Percentiles rank a stretch among this genome's conserved stretches.
phyloP scores from a whole-genome alignment of 169 alveolate genomes.

The Cryptosporidium bovis region DNA sequence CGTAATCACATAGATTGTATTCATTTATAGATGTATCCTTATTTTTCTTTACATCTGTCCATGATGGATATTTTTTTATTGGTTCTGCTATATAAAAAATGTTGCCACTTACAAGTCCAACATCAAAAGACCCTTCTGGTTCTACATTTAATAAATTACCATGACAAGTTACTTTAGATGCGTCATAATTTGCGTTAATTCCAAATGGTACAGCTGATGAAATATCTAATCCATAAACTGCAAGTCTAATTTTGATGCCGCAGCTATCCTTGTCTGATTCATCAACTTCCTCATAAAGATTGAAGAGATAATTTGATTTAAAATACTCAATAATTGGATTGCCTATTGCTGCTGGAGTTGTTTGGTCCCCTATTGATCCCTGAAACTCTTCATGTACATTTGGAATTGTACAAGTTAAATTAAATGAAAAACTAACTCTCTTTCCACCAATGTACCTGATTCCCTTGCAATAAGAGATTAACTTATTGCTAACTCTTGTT shows the following conservation, averaged over 20 bases:
- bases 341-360: not conserved
- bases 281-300: conserved; percentile 12
- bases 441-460: conserved; percentile 9
- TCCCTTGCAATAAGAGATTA: conserved; percentile 16
- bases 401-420: conserved; percentile 19
- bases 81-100: conserved; percentile 55
- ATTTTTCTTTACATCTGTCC: conserved; percentile 38
- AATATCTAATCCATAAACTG: conserved; percentile 3
- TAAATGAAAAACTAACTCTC: conserved; percentile 11
- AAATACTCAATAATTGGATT: conserved; percentile 16
- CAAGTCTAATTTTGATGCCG: not conserved
- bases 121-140: conserved; percentile 29
- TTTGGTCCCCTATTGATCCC: conserved; percentile 15
- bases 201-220: conserved; percentile 43
- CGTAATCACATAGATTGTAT: conserved; percentile 13
- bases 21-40: not conserved
- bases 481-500: conserved; percentile 4
- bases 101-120: conserved; percentile 12
- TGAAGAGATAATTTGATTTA: conserved; percentile 37
- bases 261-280: not conserved
- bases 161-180: not conserved
- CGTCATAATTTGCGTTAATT: conserved; percentile 12
- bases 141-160: conserved; percentile 11
- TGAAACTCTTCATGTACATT: not conserved
- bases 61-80: conserved; percentile 8